Conservation (phyloP, 208 protist genomes). For the Leishmania mexicana region DNA sequence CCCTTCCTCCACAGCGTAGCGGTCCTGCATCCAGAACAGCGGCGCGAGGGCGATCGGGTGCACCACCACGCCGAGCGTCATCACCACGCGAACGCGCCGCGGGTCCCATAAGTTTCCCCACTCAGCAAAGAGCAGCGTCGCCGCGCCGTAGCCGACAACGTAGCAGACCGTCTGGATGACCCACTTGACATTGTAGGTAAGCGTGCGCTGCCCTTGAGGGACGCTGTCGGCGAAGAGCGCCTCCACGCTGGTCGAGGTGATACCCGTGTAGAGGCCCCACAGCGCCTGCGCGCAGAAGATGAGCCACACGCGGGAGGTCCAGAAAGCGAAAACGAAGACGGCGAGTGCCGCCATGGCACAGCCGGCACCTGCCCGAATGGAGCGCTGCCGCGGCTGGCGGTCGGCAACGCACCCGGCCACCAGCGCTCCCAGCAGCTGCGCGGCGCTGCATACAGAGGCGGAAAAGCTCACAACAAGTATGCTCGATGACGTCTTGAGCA, state of each 20-base stretch:
- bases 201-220: conserved; percentile 32
- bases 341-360: conserved; percentile 31
- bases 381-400: conserved; percentile 21
- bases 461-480: conserved; percentile 30
- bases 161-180: conserved; percentile 62
- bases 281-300: conserved; percentile 35
- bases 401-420: conserved; percentile 25
- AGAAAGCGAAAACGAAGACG: conserved; percentile 20
- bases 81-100: conserved; percentile 25
- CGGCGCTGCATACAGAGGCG: conserved; percentile 31
- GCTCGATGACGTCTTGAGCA: conserved; percentile 26
- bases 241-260: conserved; percentile 50
- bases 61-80: conserved; percentile 33
- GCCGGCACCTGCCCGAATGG: conserved; percentile 30
- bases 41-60: conserved; percentile 28
- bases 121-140: conserved; percentile 37
- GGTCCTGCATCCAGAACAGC: conserved; percentile 29
- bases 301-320: background rate
- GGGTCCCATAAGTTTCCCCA: conserved; percentile 49
- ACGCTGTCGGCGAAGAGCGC: conserved; percentile 73
- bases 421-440: conserved; percentile 46
- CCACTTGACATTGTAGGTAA: conserved; percentile 77
- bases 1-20: conserved; percentile 20
- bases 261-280: conserved; percentile 55
- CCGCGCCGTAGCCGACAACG: conserved; percentile 45